Percentiles rank a stretch among this genome's conserved stretches.
phyloP scores from a whole-genome alignment of 805 yeast genomes.

The Candida adriatica region DNA sequence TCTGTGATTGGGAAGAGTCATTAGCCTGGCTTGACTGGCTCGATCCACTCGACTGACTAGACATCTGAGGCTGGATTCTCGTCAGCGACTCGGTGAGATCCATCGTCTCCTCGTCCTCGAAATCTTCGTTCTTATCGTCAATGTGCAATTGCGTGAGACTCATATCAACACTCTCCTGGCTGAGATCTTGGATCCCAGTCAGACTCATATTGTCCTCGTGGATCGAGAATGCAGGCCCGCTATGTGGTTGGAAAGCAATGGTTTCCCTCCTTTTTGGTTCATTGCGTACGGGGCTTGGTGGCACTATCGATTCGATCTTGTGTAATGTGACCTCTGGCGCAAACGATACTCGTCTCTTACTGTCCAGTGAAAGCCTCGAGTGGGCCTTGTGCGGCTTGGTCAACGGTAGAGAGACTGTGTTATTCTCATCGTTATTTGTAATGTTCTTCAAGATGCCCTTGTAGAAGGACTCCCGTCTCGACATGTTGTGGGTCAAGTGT shows the following conservation, averaged over 20 bases:
- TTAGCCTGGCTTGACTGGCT: neutral
- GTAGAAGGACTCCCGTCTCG: constrained; percentile 20
- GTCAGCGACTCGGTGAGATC: constrained; percentile 23
- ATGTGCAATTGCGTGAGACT: constrained; percentile 9
- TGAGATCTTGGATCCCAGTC: neutral
- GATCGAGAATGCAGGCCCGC: constrained; percentile 12
- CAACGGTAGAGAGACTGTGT: constrained; percentile 14
- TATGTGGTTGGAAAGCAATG: constrained; percentile 18
- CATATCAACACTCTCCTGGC: constrained; percentile 10
- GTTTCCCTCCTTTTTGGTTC: constrained; percentile 24
- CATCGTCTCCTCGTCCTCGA: constrained; percentile 20
- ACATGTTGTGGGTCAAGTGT: no score
- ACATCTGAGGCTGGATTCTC: constrained; percentile 9
- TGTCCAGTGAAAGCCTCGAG: constrained; percentile 5
- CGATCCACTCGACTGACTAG: neutral
- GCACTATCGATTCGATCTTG: constrained; percentile 20
- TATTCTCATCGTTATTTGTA: constrained; percentile 9
- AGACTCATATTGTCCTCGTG: constrained; percentile 11
- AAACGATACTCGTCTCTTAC: constrained; percentile 23
- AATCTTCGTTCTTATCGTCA: constrained; percentile 1
- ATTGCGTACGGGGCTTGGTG: constrained; percentile 9
- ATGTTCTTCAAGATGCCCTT: constrained; percentile 21
- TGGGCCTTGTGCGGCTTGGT: constrained; percentile 14
- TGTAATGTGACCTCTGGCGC: constrained; percentile 27
- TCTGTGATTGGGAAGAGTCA: constrained; percentile 7